phyloP scores from a whole-genome alignment of 2,329 filamentous ascomycete species.

The Cladobotryum mycophilum region DNA sequence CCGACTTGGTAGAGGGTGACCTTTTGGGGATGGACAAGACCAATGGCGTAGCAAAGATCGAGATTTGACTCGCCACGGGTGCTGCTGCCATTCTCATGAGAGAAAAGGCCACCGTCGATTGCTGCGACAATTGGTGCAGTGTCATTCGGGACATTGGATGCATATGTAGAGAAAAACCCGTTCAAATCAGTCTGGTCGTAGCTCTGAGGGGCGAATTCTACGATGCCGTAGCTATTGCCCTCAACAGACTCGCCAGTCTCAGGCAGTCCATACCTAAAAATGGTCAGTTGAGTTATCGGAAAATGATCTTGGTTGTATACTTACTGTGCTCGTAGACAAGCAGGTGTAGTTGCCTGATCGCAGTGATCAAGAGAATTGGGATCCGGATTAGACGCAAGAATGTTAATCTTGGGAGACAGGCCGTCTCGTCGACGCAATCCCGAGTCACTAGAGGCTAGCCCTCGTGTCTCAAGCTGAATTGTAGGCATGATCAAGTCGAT shows the following conservation, averaged over 20 bases:
- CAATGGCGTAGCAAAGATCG: slow-evolving; percentile 47
- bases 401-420: not conserved
- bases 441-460: not conserved
- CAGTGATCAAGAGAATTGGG: not conserved
- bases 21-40: slow-evolving; percentile 32
- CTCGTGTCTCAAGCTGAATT: slow-evolving; percentile 27
- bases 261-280: not conserved
- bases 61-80: slow-evolving; percentile 43
- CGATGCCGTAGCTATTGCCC: slow-evolving; percentile 4
- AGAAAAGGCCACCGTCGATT: slow-evolving; percentile 35
- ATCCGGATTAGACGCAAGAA: not conserved
- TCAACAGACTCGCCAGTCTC: slow-evolving; percentile 1
- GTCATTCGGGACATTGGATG: slow-evolving; percentile 34
- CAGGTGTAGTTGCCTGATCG: not conserved
- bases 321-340: slow-evolving; percentile 2
- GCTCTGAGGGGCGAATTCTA: slow-evolving; percentile 35
- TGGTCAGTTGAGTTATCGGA: not conserved
- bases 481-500: slow-evolving; percentile 35
- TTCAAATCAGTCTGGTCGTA: slow-evolving; percentile 34
- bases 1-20: slow-evolving; percentile 12
- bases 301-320: not conserved
- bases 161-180: slow-evolving; percentile 38
- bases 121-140: slow-evolving; percentile 36
- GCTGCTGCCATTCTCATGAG: slow-evolving; percentile 30
- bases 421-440: not conserved